Percentiles rank a stretch among this genome's conserved stretches.
These are phyloP conservation scores for Aspergillus caelatus DNA, from an alignment of 2,329 filamentous ascomycete genomes.

Conservation along the genomic window DNA sequence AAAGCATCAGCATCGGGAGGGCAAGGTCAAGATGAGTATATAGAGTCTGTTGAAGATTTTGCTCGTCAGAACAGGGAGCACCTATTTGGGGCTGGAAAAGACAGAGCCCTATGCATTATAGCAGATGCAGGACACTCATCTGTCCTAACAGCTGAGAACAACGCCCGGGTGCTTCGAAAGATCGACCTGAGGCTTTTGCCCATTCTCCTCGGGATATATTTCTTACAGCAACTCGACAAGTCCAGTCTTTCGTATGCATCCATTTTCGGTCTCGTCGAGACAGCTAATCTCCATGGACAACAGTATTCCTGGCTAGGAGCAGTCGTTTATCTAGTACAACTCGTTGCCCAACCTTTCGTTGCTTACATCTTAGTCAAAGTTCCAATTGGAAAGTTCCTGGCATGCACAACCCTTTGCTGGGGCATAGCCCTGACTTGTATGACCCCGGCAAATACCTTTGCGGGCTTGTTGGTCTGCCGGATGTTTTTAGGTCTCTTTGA, in stretches of 20 bases:
- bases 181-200: slow-evolving; percentile 58
- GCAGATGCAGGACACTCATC: slow-evolving; percentile 50
- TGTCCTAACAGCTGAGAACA: slow-evolving; percentile 56
- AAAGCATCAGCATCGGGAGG: slow-evolving; percentile 20
- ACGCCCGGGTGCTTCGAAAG: slow-evolving; percentile 53
- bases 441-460: slow-evolving; percentile 56
- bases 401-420: slow-evolving; percentile 55
- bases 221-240: slow-evolving; percentile 66
- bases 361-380: slow-evolving; percentile 62
- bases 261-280: slow-evolving; percentile 64
- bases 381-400: slow-evolving; percentile 63
- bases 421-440: slow-evolving; percentile 56
- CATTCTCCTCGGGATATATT: slow-evolving; percentile 63
- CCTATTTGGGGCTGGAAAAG: slow-evolving; percentile 27
- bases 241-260: slow-evolving; percentile 64
- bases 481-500: slow-evolving; percentile 64
- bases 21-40: slow-evolving; percentile 26
- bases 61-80: background rate
- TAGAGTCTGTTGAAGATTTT: slow-evolving; percentile 28
- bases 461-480: slow-evolving; percentile 53
- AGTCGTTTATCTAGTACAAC: slow-evolving; percentile 58
- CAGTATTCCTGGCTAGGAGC: slow-evolving; percentile 58
- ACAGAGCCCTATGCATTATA: slow-evolving; percentile 56
- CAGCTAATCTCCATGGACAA: slow-evolving; percentile 59
- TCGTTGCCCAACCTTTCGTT: slow-evolving; percentile 56